phyloP scores from a whole-genome alignment of 2,329 filamentous ascomycete species.

The Bipolaris oryzae region DNA sequence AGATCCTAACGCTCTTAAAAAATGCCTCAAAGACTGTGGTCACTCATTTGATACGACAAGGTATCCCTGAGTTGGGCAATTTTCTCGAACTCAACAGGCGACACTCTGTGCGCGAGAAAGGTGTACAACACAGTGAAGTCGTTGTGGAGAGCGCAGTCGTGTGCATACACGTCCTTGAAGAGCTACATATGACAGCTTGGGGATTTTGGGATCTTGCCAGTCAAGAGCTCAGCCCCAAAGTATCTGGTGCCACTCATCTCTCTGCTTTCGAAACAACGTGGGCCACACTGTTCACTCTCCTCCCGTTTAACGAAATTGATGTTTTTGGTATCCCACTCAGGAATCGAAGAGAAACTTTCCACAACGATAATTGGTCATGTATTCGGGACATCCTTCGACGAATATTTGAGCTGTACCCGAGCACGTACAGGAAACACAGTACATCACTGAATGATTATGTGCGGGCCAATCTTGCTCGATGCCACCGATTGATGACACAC shows the following conservation, averaged over 20 bases:
- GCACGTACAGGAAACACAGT: conserved; percentile 46
- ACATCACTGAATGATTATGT: conserved; percentile 62
- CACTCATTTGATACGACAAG: conserved; percentile 38
- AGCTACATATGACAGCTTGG: conserved; percentile 32
- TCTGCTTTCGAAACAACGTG: conserved; percentile 47
- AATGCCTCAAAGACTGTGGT: conserved; percentile 48
- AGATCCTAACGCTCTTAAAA: conserved; percentile 42
- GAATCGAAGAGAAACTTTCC: conserved; percentile 49
- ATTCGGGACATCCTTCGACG: conserved; percentile 55
- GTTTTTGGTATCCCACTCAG: conserved; percentile 53
- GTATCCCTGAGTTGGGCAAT: conserved; percentile 46
- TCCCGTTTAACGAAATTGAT: conserved; percentile 62
- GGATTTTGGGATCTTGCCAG: conserved; percentile 55
- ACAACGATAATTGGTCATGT: conserved; percentile 58
- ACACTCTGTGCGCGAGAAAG: conserved; percentile 52
- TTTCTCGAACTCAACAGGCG: conserved; percentile 56
- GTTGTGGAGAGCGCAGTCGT: conserved; percentile 56
- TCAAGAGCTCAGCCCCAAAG: conserved; percentile 33
- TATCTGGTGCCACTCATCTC: conserved; percentile 32
- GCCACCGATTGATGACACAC: conserved; percentile 57
- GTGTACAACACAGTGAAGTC: conserved; percentile 54
- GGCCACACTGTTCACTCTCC: conserved; percentile 57
- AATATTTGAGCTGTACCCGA: conserved; percentile 55
- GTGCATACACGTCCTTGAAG: conserved; percentile 51
- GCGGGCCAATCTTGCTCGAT: conserved; percentile 58